A percentile compares a stretch with the other conserved stretches of the same genome.
Conservation (phyloP, 129 eudicot species). For the Flaveria ramosissima region DNA sequence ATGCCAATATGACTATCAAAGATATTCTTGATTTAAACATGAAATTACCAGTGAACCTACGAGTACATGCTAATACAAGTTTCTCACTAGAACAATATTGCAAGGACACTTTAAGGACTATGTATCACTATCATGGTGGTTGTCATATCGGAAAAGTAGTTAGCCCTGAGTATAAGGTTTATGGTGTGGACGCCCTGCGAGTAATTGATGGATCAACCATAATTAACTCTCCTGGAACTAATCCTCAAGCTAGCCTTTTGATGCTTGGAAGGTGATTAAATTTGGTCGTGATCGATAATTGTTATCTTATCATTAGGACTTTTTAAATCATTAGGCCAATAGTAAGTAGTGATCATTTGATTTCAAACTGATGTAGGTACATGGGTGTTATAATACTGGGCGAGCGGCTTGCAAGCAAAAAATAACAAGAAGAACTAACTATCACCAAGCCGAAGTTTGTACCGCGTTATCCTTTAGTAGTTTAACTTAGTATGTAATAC, state of each 20-base stretch:
- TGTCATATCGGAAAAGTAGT: constrained; percentile 68
- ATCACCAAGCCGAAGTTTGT: neutral
- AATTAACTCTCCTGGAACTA: constrained; percentile 67
- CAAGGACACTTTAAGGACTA: constrained; percentile 64
- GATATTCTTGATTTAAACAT: constrained; percentile 12
- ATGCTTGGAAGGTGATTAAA: constrained; percentile 76
- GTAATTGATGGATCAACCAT: constrained; percentile 81
- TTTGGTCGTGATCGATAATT: neutral
- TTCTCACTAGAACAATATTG: constrained; percentile 61
- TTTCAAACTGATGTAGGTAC: neutral
- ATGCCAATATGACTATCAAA: constrained; percentile 4
- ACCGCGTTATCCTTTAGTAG: neutral
- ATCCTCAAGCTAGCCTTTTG: constrained; percentile 54
- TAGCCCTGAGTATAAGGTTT: constrained; percentile 56
- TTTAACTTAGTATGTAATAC: too few species aligned
- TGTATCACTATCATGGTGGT: constrained; percentile 86
- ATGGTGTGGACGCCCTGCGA: constrained; percentile 56
- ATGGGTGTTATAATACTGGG: constrained; percentile 10
- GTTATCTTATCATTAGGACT: neutral
- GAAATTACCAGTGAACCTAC: neutral
- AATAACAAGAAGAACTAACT: neutral
- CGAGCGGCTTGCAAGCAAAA: neutral
- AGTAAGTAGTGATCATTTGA: neutral
- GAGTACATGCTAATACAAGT: constrained; percentile 14
- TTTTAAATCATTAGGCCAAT: neutral